phyloP scores from a whole-genome alignment of 441 rosid genomes.

The Populus hybrid region DNA sequence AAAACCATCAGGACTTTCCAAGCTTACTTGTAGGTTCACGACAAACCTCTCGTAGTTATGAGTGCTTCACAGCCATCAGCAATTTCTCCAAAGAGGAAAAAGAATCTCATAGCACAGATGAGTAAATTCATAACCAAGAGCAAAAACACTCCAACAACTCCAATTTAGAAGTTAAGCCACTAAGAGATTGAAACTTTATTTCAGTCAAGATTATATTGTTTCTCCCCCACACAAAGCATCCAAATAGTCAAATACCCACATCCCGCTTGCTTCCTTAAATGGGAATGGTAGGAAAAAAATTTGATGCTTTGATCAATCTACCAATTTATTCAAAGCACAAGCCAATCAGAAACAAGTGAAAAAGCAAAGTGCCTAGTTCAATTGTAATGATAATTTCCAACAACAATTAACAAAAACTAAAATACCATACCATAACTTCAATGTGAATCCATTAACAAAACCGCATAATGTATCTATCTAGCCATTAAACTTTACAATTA shows the following conservation, averaged over 20 bases:
- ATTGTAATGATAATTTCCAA: neutral
- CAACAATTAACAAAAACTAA: neutral
- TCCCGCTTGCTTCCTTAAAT: neutral
- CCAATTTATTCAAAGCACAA: neutral
- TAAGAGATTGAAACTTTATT: neutral
- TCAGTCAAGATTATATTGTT: neutral
- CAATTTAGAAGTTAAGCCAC: neutral
- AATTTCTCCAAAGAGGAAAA: neutral
- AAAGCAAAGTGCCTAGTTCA: neutral
- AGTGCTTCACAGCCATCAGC: neutral
- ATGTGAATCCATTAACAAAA: neutral
- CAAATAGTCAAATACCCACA: neutral
- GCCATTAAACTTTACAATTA: neutral
- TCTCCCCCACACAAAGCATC: neutral
- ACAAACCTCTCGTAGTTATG: neutral
- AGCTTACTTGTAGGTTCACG: neutral
- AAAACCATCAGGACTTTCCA: neutral
- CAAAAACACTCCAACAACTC: constrained; percentile 1
- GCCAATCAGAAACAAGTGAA: neutral
- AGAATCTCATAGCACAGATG: neutral
- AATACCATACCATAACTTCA: neutral
- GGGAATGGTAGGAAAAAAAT: neutral
- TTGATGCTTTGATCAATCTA: neutral
- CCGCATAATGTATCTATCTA: neutral
- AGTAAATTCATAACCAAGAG: neutral